phyloP scores from a whole-genome alignment of 23 red algal species.

The Gracilaria vermiculophylla region DNA sequence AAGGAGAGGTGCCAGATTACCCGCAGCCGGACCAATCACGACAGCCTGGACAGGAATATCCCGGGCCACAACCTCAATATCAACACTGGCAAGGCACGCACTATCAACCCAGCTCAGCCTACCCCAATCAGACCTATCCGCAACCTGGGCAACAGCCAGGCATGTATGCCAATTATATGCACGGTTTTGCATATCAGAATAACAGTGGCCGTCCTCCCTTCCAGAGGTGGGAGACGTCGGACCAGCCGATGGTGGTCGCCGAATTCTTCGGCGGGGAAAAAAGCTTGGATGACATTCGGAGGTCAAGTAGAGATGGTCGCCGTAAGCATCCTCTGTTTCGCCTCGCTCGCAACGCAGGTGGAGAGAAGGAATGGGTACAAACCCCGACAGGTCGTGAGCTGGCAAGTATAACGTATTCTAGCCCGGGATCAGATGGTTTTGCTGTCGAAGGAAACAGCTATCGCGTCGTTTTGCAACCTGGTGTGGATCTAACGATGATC shows the following conservation, averaged over 20 bases:
- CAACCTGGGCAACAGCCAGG: not conserved
- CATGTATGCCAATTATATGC: not conserved
- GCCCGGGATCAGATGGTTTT: not conserved
- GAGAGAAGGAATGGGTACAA: slow-evolving; percentile 14
- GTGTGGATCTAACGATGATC: slow-evolving; percentile 30
- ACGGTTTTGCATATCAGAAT: not conserved
- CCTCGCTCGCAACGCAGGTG: not conserved
- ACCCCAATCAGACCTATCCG: slow-evolving; percentile 3
- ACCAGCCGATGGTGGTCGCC: not conserved
- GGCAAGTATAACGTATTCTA: slow-evolving; percentile 30
- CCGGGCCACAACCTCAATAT: slow-evolving; percentile 15
- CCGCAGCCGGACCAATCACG: slow-evolving; percentile 14
- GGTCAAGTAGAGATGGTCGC: slow-evolving; percentile 5
- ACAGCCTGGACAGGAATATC: slow-evolving; percentile 5
- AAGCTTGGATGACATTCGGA: slow-evolving; percentile 14
- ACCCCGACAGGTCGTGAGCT: slow-evolving; percentile 1
- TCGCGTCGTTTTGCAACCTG: not conserved
- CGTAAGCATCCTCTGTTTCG: slow-evolving; percentile 8
- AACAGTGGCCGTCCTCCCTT: not conserved
- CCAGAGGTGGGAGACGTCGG: not conserved
- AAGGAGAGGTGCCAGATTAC: not conserved
- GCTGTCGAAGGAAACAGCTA: slow-evolving; percentile 10
- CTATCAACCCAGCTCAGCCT: not conserved
- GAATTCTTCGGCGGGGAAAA: slow-evolving; percentile 27
- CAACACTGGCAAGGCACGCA: slow-evolving; percentile 24